These are phyloP conservation scores for Haplosporangium gracile DNA, from an alignment of 192 early-diverging fungal species.

Conservation along the genomic window DNA sequence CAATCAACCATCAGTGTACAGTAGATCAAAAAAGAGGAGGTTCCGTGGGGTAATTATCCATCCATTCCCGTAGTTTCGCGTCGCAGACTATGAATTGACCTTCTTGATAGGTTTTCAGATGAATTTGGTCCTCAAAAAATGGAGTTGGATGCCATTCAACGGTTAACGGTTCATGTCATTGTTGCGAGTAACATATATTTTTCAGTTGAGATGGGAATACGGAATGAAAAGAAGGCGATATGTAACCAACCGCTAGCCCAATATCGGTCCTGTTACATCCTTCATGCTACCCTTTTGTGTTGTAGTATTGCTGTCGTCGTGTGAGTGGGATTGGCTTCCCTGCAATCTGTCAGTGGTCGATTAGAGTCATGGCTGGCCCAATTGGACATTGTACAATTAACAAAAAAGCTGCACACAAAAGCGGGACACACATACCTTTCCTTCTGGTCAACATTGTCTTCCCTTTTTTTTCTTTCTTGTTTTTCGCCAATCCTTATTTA, in stretches of 20 bases:
- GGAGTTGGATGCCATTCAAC: background rate
- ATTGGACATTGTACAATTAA: conserved; percentile 17
- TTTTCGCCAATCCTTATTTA: no score
- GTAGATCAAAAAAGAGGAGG: no score
- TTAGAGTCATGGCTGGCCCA: conserved; percentile 31
- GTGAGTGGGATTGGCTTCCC: conserved; percentile 7
- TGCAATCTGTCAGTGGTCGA: conserved; percentile 6
- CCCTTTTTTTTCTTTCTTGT: background rate
- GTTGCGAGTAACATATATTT: background rate
- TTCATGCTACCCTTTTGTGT: background rate
- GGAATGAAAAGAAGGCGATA: conserved; percentile 8
- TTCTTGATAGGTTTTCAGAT: background rate
- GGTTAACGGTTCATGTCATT: background rate
- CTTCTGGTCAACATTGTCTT: background rate
- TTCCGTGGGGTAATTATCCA: no score
- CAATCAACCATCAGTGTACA: no score
- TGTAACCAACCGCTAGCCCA: no score
- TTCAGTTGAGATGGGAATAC: conserved; percentile 7
- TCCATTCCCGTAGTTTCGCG: no score
- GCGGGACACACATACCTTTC: background rate
- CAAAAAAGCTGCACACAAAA: conserved; percentile 7
- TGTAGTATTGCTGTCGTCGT: background rate
- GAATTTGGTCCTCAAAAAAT: background rate
- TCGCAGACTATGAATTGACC: no score
- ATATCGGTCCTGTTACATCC: no score